phyloP scores from a whole-genome alignment of 75 land plant species.

The Pinus albicaulis region DNA sequence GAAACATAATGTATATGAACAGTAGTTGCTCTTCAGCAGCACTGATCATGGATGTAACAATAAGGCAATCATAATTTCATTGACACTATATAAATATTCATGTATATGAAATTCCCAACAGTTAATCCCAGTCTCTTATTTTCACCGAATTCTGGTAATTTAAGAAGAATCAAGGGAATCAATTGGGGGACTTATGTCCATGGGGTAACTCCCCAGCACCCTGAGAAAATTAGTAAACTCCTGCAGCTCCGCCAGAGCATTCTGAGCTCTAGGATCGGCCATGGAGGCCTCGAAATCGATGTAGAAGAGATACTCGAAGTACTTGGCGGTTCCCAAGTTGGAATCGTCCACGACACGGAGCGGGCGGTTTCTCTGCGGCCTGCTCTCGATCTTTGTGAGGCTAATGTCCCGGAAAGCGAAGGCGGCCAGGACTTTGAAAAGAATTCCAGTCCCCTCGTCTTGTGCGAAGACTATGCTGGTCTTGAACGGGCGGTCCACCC shows the following conservation, averaged over 20 bases:
- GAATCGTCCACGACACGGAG: slow-evolving; percentile 38
- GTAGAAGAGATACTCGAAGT: slow-evolving; percentile 52
- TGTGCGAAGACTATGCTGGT: slow-evolving; percentile 57
- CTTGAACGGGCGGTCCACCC: slow-evolving; percentile 45
- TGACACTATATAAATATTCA: too few species aligned
- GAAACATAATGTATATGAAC: too few species aligned
- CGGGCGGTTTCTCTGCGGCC: slow-evolving; percentile 45
- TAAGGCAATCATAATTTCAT: too few species aligned
- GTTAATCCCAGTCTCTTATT: too few species aligned
- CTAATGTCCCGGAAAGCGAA: slow-evolving; percentile 46
- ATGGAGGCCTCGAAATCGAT: slow-evolving; percentile 60
- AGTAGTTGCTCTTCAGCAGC: too few species aligned
- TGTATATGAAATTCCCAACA: too few species aligned
- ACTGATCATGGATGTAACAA: too few species aligned
- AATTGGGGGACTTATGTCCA: slow-evolving; percentile 24
- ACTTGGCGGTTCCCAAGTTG: slow-evolving; percentile 39
- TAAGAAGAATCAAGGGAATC: too few species aligned
- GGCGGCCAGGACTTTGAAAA: slow-evolving; percentile 48
- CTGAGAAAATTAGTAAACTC: slow-evolving; percentile 73
- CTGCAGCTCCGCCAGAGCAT: slow-evolving; percentile 76
- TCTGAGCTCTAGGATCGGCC: slow-evolving; percentile 74
- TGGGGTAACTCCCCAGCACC: slow-evolving; percentile 78
- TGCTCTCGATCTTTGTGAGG: slow-evolving; percentile 50
- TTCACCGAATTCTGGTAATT: too few species aligned
- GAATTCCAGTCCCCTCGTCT: slow-evolving; percentile 35